Evolutionary conservation across 1,139 yeast species (phyloP), one percentile per base, ranked within the genome.

Genomic region (Suhomyces guaymorum): DNA sequence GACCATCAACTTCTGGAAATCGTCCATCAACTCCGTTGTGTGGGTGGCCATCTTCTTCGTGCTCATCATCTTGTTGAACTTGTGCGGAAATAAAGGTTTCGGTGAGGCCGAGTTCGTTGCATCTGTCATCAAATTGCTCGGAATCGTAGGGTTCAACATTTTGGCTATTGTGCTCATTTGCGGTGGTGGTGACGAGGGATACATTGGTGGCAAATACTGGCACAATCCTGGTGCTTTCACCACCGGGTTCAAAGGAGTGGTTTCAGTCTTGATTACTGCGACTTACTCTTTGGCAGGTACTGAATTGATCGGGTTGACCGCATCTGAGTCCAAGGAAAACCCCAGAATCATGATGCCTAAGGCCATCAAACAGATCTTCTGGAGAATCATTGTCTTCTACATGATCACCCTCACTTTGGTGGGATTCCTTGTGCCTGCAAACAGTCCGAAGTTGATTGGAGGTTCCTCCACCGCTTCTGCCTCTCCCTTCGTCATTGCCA

Each of bases 21-120:
- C 73, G 4, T 48, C 55, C 38, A 66, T 78, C 42, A 72, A 74
- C 51, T 68, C 82, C 3, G 89, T 78, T 30, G 87, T 75, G 5
- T 82, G 85, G 84, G 82, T 83, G 9, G 70, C 70, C 3, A 69
- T 83, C 8, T 82, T 82, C 54, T 80, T 75, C 51, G 78, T 73
- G 5, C 57, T 79, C 19, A 78, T 82, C 42, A 60, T 75, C 12
- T 55, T 63, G 2, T 67, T 81, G 35, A 82, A 82, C 51, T 59
- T 82, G 48, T 70, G 78, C 41, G 79, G 80, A 34, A 83, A 80
- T 38, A 72, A 65, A 43, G 84, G 83, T 42, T 81, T 78, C 50
- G 86, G 84, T 49, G 83, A 80, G 54, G 76, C 82, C 25, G 88
- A 82, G 58, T 80, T 82, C 43, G 52, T 76, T 18, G 69, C 83